These are phyloP conservation scores for Aspergillus transmontanensis DNA, from an alignment of 2,329 filamentous ascomycete genomes.

Conservation along the genomic window DNA sequence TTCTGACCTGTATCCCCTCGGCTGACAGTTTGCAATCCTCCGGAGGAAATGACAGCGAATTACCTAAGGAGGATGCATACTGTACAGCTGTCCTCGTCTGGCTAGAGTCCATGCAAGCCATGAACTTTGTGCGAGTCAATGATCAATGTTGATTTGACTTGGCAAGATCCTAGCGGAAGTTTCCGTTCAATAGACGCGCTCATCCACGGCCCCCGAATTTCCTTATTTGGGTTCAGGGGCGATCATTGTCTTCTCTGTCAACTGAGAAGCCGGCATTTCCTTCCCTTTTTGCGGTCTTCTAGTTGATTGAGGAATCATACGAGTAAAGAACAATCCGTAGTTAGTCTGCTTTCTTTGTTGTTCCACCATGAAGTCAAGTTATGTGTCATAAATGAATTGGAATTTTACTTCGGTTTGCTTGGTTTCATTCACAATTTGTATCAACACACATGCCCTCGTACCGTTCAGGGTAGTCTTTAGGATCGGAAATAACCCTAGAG, in stretches of 20 bases:
- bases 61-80: conserved; percentile 6
- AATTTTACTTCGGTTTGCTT: not conserved
- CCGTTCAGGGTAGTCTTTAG: not conserved
- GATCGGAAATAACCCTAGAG: not conserved
- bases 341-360: not conserved
- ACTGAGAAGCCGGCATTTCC: conserved; percentile 4
- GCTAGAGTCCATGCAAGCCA: conserved; percentile 21
- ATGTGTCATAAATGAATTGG: not conserved
- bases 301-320: not conserved
- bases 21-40: not conserved
- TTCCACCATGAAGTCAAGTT: not conserved
- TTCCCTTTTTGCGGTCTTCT: conserved; percentile 3
- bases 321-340: not conserved
- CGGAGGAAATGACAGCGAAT: not conserved
- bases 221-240: conserved; percentile 7
- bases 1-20: conserved; percentile 1
- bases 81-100: conserved; percentile 10
- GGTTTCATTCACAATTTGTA: not conserved
- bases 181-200: conserved; percentile 15
- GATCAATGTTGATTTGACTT: conserved; percentile 13
- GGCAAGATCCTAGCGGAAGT: conserved; percentile 16
- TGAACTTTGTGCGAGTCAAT: conserved; percentile 18
- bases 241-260: conserved; percentile 6
- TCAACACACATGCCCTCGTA: not conserved
- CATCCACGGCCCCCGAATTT: conserved; percentile 9